A percentile compares a stretch with the other conserved stretches of the same genome.
Evolutionary conservation across 2,329 filamentous ascomycete species (phyloP).

Genomic region (Colletotrichum euphorbiae): DNA sequence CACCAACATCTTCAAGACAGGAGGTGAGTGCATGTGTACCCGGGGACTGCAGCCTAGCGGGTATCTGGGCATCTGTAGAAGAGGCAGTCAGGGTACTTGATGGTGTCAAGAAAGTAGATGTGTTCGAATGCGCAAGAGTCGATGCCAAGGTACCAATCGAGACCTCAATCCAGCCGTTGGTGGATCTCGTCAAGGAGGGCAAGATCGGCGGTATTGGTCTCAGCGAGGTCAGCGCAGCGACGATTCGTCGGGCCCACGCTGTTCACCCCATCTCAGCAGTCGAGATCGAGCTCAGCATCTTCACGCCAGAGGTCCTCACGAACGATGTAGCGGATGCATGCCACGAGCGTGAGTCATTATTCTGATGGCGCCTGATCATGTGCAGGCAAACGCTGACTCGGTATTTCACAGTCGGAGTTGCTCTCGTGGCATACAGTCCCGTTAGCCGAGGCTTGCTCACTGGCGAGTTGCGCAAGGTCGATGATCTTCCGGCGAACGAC

Average conservation of each 20-base stretch:
- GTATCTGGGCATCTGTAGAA: slow-evolving; percentile 64
- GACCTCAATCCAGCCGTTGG: slow-evolving; percentile 46
- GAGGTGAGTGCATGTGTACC: too few species aligned
- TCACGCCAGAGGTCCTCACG: slow-evolving; percentile 52
- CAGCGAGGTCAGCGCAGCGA: slow-evolving; percentile 55
- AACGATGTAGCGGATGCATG: slow-evolving; percentile 54
- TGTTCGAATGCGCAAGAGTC: slow-evolving; percentile 62
- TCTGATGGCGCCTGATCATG: neutral
- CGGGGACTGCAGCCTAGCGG: slow-evolving; percentile 60
- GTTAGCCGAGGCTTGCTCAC: slow-evolving; percentile 64
- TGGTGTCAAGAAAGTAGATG: slow-evolving; percentile 62
- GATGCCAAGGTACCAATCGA: slow-evolving; percentile 58
- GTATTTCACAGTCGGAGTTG: slow-evolving; percentile 46
- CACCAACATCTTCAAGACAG: neutral
- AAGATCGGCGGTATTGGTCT: slow-evolving; percentile 58
- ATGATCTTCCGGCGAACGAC: slow-evolving; percentile 58
- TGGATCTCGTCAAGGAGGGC: slow-evolving; percentile 49
- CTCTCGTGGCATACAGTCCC: slow-evolving; percentile 62
- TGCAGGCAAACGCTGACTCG: slow-evolving; percentile 38
- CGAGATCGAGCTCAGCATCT: slow-evolving; percentile 59
- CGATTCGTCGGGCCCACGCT: slow-evolving; percentile 52
- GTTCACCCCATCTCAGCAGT: slow-evolving; percentile 55
- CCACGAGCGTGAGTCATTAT: slow-evolving; percentile 52
- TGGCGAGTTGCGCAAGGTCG: slow-evolving; percentile 53
- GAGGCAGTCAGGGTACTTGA: slow-evolving; percentile 54